These are phyloP conservation scores for Thermoascus crustaceus DNA, from an alignment of 2,329 filamentous ascomycete species.

Conservation along the genomic window DNA sequence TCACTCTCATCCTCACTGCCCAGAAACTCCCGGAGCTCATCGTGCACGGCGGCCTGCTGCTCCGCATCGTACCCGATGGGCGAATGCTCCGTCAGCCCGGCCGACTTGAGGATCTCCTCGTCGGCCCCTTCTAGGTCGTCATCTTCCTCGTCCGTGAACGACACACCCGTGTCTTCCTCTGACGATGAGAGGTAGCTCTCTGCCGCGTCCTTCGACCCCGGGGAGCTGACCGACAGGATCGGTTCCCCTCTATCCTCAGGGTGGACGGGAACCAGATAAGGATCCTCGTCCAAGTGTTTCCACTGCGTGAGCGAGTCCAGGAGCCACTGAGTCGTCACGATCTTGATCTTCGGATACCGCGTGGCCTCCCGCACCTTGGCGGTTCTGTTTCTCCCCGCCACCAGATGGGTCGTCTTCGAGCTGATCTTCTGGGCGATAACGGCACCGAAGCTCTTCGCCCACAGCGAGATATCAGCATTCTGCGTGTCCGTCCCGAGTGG, in stretches of 20 bases:
- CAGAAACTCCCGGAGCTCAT: conserved; percentile 69
- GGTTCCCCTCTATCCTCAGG: conserved; percentile 53
- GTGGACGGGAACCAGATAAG: conserved; percentile 70
- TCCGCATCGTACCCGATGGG: conserved; percentile 52
- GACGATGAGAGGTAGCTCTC: conserved; percentile 37
- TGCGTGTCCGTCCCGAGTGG: conserved; percentile 72
- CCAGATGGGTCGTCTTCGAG: conserved; percentile 42
- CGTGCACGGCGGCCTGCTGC: conserved; percentile 57
- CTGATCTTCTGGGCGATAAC: conserved; percentile 39
- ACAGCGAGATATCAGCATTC: conserved; percentile 76
- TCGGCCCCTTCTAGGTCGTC: conserved; percentile 25
- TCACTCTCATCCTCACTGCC: conserved; percentile 41
- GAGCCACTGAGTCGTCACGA: conserved; percentile 88
- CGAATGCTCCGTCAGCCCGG: conserved; percentile 42
- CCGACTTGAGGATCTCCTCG: conserved; percentile 44
- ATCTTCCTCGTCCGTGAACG: conserved; percentile 38
- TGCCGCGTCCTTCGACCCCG: conserved; percentile 39
- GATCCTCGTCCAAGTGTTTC: conserved; percentile 67
- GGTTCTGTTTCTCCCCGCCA: conserved; percentile 59
- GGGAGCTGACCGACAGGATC: conserved; percentile 21
- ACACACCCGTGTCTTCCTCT: conserved; percentile 41
- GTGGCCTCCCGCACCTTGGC: conserved; percentile 86
- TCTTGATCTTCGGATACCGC: conserved; percentile 70
- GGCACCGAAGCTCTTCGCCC: conserved; percentile 80
- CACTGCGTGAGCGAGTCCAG: conserved; percentile 76